phyloP scores from a whole-genome alignment of 2,329 filamentous ascomycete species.

The Venturia oleaginea region DNA sequence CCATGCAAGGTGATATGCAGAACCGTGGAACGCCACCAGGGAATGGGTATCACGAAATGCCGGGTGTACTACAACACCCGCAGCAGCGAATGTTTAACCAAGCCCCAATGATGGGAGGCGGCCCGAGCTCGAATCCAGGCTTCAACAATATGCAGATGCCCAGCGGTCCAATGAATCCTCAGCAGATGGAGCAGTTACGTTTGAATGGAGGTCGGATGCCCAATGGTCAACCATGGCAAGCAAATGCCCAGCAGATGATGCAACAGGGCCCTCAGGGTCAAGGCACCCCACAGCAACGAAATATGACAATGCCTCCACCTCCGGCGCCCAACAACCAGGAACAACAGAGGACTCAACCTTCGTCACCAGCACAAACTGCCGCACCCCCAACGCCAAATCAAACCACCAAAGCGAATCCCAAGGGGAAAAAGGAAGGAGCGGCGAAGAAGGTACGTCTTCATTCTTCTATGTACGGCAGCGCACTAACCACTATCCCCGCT shows the following conservation, averaged over 20 bases:
- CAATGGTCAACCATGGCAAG: conserved; percentile 21
- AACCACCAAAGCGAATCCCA: conserved; percentile 61
- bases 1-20: conserved; percentile 62
- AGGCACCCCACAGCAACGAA: conserved; percentile 63
- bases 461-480: conserved; percentile 16
- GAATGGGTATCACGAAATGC: conserved; percentile 24
- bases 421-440: conserved; percentile 55
- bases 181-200: conserved; percentile 47
- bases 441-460: conserved; percentile 16
- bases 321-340: conserved; percentile 33
- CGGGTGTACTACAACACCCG: conserved; percentile 31
- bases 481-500: conserved; percentile 19
- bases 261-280: conserved; percentile 46
- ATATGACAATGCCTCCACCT: conserved; percentile 46
- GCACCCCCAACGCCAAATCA: conserved; percentile 72
- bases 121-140: conserved; percentile 58
- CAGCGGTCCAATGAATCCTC: conserved; percentile 34
- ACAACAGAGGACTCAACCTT: conserved; percentile 34
- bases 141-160: conserved; percentile 40
- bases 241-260: conserved; percentile 38
- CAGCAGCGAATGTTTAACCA: conserved; percentile 43
- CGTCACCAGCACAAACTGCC: conserved; percentile 35
- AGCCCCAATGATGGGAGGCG: conserved; percentile 48
- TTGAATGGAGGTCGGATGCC: conserved; percentile 17
- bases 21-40: conserved; percentile 51